phyloP scores from a whole-genome alignment of 306 rosid species.

The Gynostemma pentaphyllum region DNA sequence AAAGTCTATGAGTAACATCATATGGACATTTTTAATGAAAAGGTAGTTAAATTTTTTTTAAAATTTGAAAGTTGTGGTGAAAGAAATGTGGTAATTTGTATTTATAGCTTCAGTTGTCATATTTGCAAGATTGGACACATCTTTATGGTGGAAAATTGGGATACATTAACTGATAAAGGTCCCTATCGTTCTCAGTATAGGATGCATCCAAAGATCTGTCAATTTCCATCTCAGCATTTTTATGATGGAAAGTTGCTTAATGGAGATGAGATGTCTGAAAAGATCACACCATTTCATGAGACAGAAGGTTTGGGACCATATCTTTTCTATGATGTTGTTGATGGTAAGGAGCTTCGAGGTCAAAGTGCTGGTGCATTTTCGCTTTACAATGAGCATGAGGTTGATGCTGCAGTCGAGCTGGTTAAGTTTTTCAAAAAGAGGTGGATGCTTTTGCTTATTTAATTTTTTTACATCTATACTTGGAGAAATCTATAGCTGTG shows the following conservation, averaged over 20 bases:
- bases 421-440: slow-evolving; percentile 58
- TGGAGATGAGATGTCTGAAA: slow-evolving; percentile 57
- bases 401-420: slow-evolving; percentile 80
- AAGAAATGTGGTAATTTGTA: neutral
- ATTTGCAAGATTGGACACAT: neutral
- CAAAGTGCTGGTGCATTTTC: slow-evolving; percentile 67
- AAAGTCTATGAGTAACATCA: neutral
- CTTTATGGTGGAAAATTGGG: neutral
- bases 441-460: slow-evolving; percentile 22
- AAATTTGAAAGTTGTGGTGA: neutral
- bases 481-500: slow-evolving; percentile 3
- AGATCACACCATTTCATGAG: slow-evolving; percentile 72
- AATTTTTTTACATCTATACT: neutral
- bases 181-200: slow-evolving; percentile 65
- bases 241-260: slow-evolving; percentile 75
- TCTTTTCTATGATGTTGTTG: slow-evolving; percentile 64
- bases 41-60: neutral
- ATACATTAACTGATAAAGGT: slow-evolving; percentile 6
- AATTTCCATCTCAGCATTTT: slow-evolving; percentile 83
- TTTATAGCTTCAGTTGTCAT: neutral
- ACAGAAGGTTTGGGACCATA: slow-evolving; percentile 75
- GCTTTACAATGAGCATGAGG: slow-evolving; percentile 82
- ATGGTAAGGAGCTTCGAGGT: slow-evolving; percentile 68
- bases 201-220: slow-evolving; percentile 95
- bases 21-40: neutral